Evolutionary conservation across 768 basidiomycete genomes (phyloP).

Genomic region (Tricholoma furcatifolium): DNA sequence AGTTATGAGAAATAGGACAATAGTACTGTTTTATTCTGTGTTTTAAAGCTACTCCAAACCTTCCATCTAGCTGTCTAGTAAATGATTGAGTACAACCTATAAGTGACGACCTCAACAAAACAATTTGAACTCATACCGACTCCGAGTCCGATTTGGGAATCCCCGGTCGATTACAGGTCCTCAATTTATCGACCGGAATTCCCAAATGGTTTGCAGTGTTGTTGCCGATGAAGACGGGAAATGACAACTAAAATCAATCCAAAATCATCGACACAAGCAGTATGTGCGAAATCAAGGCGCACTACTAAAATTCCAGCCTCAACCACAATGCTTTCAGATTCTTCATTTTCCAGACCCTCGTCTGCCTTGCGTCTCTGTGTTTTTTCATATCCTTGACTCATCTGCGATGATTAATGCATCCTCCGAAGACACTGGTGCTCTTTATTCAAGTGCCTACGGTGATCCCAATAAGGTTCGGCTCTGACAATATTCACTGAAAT

Average conservation of each 20-base stretch:
- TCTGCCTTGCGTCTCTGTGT: too few relatives aligned
- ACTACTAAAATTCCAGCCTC: too few relatives aligned
- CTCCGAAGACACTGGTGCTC: too few relatives aligned
- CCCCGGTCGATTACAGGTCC: conserved; percentile 27
- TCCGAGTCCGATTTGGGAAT: conserved; percentile 30
- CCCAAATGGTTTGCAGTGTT: conserved; percentile 22
- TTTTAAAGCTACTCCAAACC: background rate
- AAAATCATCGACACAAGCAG: conserved; percentile 18
- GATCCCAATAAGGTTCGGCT: too few relatives aligned
- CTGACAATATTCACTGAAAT: too few relatives aligned
- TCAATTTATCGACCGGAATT: too few relatives aligned
- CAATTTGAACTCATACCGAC: conserved; percentile 23
- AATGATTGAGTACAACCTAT: background rate
- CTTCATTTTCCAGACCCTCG: too few relatives aligned
- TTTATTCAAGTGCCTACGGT: too few relatives aligned
- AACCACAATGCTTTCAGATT: too few relatives aligned
- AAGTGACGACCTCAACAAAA: background rate
- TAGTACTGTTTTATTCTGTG: background rate
- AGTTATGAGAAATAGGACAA: conserved; percentile 28
- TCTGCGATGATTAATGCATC: too few relatives aligned
- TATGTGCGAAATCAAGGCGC: conserved; percentile 40
- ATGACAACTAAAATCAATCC: conserved; percentile 33
- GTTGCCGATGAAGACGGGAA: conserved; percentile 44
- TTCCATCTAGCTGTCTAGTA: background rate
- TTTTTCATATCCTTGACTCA: too few relatives aligned